Percentiles rank a stretch among this genome's conserved stretches.
These are phyloP conservation scores for Neurospora sp. DNA, from an alignment of 495 filamentous ascomycete species.

Conservation along the genomic window DNA sequence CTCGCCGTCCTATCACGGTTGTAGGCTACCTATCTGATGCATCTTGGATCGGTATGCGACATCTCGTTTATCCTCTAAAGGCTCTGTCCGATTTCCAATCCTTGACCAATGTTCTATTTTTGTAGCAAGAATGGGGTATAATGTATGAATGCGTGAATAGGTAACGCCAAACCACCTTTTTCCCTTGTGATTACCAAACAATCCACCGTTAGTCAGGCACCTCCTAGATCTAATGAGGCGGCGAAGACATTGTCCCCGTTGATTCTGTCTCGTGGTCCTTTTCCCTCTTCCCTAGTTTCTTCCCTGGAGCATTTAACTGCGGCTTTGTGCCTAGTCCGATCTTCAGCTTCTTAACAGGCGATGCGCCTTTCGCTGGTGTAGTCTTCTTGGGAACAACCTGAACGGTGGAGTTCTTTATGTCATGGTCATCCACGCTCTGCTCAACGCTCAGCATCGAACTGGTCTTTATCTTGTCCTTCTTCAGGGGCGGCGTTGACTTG, in stretches of 20 bases:
- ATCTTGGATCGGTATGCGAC: background rate
- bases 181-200: background rate
- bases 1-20: background rate
- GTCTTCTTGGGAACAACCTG: constrained; percentile 37
- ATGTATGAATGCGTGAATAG: background rate
- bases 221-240: constrained; percentile 18
- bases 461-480: constrained; percentile 39
- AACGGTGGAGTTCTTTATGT: constrained; percentile 27
- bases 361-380: constrained; percentile 25
- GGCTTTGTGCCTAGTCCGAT: constrained; percentile 25
- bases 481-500: constrained; percentile 20
- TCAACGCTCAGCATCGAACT: constrained; percentile 30
- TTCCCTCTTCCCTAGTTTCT: constrained; percentile 31
- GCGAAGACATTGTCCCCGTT: constrained; percentile 40
- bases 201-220: background rate
- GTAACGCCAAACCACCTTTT: background rate
- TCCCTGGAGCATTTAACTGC: constrained; percentile 22
- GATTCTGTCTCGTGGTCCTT: constrained; percentile 40
- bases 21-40: background rate
- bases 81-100: background rate
- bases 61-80: background rate
- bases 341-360: constrained; percentile 40
- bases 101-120: background rate
- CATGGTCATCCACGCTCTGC: constrained; percentile 30
- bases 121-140: background rate